Percentiles rank a stretch among this genome's conserved stretches.
Evolutionary conservation across 2,329 filamentous ascomycete genomes (phyloP).

Genomic region (Colletotrichum tamarilloi): DNA sequence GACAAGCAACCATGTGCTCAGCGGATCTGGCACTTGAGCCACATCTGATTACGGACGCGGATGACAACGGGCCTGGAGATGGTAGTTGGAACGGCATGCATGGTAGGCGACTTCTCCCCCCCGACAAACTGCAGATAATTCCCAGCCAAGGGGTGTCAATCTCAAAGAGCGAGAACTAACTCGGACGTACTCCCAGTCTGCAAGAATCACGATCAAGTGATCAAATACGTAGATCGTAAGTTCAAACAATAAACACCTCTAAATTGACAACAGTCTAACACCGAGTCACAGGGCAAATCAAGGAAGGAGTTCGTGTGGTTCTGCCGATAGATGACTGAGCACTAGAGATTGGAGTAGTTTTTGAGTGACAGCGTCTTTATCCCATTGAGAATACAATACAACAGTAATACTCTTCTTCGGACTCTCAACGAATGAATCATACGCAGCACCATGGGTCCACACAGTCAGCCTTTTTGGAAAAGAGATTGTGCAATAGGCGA

Average conservation of each 20-base stretch:
- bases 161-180: neutral
- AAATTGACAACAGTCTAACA: neutral
- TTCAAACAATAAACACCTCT: neutral
- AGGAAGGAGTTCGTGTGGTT: conserved; percentile 38
- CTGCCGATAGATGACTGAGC: conserved; percentile 39
- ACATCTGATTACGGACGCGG: conserved; percentile 49
- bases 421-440: neutral
- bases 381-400: neutral
- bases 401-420: neutral
- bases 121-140: neutral
- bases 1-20: conserved; percentile 53
- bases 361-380: neutral
- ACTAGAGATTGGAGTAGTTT: neutral
- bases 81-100: conserved; percentile 56
- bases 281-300: conserved; percentile 36
- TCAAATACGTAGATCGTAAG: conserved; percentile 48
- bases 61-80: conserved; percentile 48
- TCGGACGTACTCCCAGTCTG: conserved; percentile 43
- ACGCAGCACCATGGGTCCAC: neutral
- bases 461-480: neutral
- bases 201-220: conserved; percentile 50
- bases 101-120: conserved; percentile 40
- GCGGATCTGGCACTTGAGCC: conserved; percentile 50
- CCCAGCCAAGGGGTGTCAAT: neutral
- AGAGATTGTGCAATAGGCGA: neutral